Evolutionary conservation across 352 stramenopile genomes (phyloP).

Genomic region (Blastocystis sp.): DNA sequence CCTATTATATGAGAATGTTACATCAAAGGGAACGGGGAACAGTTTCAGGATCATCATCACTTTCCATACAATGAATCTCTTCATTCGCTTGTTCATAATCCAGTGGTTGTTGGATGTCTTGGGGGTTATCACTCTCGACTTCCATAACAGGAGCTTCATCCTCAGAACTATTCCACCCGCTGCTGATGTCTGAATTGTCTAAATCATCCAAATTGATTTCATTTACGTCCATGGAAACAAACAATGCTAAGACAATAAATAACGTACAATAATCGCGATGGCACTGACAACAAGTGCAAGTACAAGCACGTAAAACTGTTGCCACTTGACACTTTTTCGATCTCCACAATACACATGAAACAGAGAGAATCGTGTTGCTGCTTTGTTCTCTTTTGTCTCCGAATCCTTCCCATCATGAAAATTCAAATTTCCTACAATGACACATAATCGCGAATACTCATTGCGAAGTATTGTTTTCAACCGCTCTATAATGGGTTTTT

Average conservation of each 20-base stretch:
- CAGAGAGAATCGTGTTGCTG: not conserved
- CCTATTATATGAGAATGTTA: not conserved
- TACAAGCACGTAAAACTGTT: slow-evolving; percentile 46
- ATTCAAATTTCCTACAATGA: not conserved
- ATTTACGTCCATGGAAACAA: slow-evolving; percentile 15
- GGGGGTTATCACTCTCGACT: not conserved
- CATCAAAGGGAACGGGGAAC: not conserved
- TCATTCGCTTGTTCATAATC: not conserved
- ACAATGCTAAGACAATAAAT: not conserved
- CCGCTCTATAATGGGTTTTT: not conserved
- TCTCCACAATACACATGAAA: not conserved
- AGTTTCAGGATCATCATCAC: slow-evolving; percentile 2
- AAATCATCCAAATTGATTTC: slow-evolving; percentile 36
- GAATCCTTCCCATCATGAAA: not conserved
- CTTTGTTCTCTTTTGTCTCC: not conserved
- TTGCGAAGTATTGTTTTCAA: not conserved
- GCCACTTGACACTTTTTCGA: not conserved
- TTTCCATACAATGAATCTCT: not conserved
- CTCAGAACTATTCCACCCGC: slow-evolving; percentile 33
- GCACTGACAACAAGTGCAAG: slow-evolving; percentile 7
- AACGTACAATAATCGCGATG: slow-evolving; percentile 12
- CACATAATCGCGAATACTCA: not conserved
- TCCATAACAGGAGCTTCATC: slow-evolving; percentile 34
- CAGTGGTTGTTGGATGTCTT: too few relatives aligned
- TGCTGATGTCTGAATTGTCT: slow-evolving; percentile 47